Percentiles rank a stretch among this genome's conserved stretches.
Evolutionary conservation across 2,329 filamentous ascomycete genomes (phyloP).

Genomic region (Fusarium brevicatenulatum): DNA sequence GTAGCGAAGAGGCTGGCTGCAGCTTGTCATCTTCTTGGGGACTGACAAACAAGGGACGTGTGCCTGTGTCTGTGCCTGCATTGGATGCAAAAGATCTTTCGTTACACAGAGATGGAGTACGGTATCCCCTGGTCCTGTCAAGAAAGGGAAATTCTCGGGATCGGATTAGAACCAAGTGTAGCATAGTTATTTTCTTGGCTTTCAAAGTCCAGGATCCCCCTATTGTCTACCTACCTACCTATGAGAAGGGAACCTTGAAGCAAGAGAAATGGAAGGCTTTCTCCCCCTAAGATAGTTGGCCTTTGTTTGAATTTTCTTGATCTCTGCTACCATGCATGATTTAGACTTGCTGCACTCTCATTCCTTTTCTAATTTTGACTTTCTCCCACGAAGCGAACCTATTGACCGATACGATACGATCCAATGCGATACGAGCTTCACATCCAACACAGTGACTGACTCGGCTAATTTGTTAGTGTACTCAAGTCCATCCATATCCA

Average conservation of each 20-base stretch:
- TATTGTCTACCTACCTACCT: slow-evolving; percentile 1
- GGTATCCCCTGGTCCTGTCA: neutral
- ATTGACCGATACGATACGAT: neutral
- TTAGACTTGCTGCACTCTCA: slow-evolving; percentile 2
- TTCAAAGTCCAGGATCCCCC: neutral
- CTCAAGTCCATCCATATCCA: neutral
- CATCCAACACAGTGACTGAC: slow-evolving; percentile 1
- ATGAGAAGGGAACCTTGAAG: neutral
- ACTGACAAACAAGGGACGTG: slow-evolving; percentile 7
- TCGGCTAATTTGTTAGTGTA: slow-evolving; percentile 20
- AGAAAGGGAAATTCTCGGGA: slow-evolving; percentile 6
- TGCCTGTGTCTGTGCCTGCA: slow-evolving; percentile 9
- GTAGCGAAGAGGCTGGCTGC: slow-evolving; percentile 25
- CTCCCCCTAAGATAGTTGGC: slow-evolving; percentile 11
- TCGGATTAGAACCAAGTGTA: slow-evolving; percentile 10
- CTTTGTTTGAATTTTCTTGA: neutral
- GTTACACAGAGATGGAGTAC: slow-evolving; percentile 27
- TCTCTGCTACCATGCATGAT: neutral
- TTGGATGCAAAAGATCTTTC: slow-evolving; percentile 22
- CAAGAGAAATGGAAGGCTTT: neutral
- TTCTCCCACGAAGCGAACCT: slow-evolving; percentile 1
- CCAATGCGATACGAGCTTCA: slow-evolving; percentile 2
- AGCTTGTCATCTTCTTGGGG: slow-evolving; percentile 18
- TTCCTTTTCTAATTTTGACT: slow-evolving; percentile 2
- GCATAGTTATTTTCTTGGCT: slow-evolving; percentile 19